A percentile compares a stretch with the other conserved stretches of the same genome.
Evolutionary conservation across 257 asterid genomes (phyloP).

Genomic region (Apocynum venetum): DNA sequence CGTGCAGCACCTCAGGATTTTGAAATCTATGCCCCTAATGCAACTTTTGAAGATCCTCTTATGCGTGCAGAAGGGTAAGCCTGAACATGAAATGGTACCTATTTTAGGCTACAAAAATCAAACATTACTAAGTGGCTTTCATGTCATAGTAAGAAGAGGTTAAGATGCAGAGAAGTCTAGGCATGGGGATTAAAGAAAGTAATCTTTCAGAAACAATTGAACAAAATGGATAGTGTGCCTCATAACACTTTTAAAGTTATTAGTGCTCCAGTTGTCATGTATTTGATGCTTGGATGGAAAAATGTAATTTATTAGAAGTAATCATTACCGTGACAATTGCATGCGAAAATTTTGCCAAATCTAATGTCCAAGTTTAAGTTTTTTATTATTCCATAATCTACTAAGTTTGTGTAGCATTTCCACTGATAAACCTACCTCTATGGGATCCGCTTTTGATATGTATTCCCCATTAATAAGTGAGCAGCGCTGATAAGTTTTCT

Average conservation of each 20-base stretch:
- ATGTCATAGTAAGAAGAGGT: neutral
- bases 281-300: neutral
- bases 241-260: neutral
- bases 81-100: neutral
- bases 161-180: neutral
- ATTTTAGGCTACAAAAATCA: neutral
- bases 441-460: neutral
- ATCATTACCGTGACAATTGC: neutral
- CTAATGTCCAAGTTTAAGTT: neutral
- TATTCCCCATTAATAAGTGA: neutral
- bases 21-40: conserved; percentile 71
- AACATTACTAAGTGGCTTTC: neutral
- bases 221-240: neutral
- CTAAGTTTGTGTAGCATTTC: neutral
- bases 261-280: neutral
- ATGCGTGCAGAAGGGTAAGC: conserved; percentile 79
- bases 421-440: neutral
- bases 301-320: neutral
- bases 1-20: conserved; percentile 64
- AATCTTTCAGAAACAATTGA: neutral
- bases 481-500: neutral
- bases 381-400: neutral
- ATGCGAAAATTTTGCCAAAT: neutral
- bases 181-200: neutral
- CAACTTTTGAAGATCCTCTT: conserved; percentile 90